These are phyloP conservation scores for Apophysomyces trapeziformis DNA, from an alignment of 371 early-diverging fungal genomes.

Conservation along the genomic window DNA sequence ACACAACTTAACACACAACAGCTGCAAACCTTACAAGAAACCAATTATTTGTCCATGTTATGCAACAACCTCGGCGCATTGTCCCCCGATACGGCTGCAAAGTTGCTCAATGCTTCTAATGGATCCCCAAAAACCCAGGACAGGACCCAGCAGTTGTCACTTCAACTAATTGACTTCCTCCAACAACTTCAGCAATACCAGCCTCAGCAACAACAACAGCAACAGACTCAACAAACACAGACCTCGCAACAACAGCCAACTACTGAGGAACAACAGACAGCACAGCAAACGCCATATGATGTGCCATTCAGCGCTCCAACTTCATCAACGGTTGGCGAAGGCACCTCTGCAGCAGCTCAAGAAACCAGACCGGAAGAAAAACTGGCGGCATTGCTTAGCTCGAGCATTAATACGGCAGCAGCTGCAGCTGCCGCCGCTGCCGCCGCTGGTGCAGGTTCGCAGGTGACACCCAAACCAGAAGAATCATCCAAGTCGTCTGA, in stretches of 20 bases:
- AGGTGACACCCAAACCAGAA: not conserved
- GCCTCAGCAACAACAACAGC: conserved; percentile 8
- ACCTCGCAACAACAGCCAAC: not conserved
- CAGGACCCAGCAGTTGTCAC: not conserved
- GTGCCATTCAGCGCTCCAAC: conserved; percentile 1
- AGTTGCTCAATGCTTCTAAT: not conserved
- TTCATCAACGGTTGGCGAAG: not conserved
- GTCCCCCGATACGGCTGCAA: conserved; percentile 25
- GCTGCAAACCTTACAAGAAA: conserved; percentile 19
- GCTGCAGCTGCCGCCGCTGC: not conserved
- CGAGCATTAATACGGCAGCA: conserved; percentile 7
- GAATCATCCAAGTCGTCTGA: not conserved
- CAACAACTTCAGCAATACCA: conserved; percentile 4
- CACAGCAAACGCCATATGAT: not conserved
- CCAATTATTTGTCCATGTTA: conserved; percentile 46
- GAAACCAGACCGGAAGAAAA: conserved; percentile 1
- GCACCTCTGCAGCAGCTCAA: not conserved
- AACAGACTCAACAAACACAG: not conserved
- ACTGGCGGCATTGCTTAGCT: not conserved
- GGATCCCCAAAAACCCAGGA: conserved; percentile 7
- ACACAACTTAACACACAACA: conserved; percentile 20
- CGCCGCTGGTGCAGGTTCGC: not conserved
- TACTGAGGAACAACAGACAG: not conserved
- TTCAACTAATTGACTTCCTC: not conserved
- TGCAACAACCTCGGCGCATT: conserved; percentile 44